Base-by-base conservation (phyloP, 164 flowering plant species). In the Saururus chinensis region DNA sequence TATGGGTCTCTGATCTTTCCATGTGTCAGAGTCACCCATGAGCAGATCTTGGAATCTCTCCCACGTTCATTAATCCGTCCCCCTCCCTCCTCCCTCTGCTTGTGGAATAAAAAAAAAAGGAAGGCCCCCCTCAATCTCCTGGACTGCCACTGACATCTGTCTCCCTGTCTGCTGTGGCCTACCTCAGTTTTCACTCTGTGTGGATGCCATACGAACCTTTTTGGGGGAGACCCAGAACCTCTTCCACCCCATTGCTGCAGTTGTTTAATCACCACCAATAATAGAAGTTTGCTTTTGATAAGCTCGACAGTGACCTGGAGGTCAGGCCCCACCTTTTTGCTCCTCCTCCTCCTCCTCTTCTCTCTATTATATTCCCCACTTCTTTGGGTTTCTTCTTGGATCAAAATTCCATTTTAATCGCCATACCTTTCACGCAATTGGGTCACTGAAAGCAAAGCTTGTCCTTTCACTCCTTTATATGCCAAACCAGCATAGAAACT, bases 391-490 rank as follows among this genome's bases (percentile, higher is more conserved):
- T 45, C 49, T 45, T 45, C 13, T 13, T 45, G 49, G 17, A 45
- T 45, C 49, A 45, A 45, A 45, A 45, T 45, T 45, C 49, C 49
- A 45, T 45, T 45, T 4, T 45, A 12, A 45, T 45, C 9, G 11
- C 49, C 49, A 45, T 1, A 8, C 14, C 49, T 45, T 45, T 17
- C 14, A 45, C 14, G 49, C 49, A 45, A 45, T 45, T 45, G 49
- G 7, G 17, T 45, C 14, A 45, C 14, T 70, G 75, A 83, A 7
- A 8, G 17, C 14, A 45, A 45, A 45, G 49, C 49, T 45, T 45
- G 49, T 45, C 49, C 49, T 42, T 42, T 42, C 9, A 2, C 49
- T 45, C 49, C 49, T 45, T 45, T 45, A 45, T 45, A 45, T 45
- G 49, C 49, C 49, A 45, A 45, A 45, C 17, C 4, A 12, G 2